A percentile compares a stretch with the other conserved stretches of the same genome.
These are phyloP conservation scores for Sarocladium kiliense DNA, from an alignment of 2,329 filamentous ascomycete genomes.

Conservation along the genomic window DNA sequence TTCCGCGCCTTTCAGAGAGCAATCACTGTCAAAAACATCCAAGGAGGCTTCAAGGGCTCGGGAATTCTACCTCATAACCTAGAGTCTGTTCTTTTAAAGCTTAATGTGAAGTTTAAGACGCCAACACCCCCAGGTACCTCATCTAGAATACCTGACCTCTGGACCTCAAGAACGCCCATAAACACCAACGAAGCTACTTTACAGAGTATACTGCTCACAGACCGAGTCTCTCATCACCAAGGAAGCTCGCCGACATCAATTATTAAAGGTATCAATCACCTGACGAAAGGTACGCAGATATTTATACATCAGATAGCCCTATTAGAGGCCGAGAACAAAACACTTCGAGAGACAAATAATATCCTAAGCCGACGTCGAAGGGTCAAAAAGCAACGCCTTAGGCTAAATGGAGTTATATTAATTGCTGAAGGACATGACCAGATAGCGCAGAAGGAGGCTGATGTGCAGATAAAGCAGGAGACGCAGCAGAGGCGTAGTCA, in stretches of 20 bases:
- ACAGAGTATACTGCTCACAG: no score
- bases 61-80: neutral
- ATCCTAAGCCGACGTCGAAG: neutral
- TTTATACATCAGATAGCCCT: neutral
- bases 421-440: neutral
- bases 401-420: neutral
- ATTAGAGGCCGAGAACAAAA: neutral
- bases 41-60: slow-evolving; percentile 20
- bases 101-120: slow-evolving; percentile 1
- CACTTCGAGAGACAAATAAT: neutral
- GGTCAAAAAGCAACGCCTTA: neutral
- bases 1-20: slow-evolving; percentile 18
- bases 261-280: neutral
- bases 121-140: neutral
- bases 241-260: no score
- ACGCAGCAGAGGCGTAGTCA: neutral
- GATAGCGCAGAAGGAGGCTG: neutral
- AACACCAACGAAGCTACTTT: neutral
- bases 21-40: slow-evolving; percentile 22
- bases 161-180: neutral
- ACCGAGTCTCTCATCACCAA: no score
- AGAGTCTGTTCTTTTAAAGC: neutral
- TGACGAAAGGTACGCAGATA: neutral
- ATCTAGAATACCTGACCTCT: neutral
- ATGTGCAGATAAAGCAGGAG: slow-evolving; percentile 1